A percentile compares a stretch with the other conserved stretches of the same genome.
Conservation (phyloP, 2,329 filamentous ascomycete species). For the Paracoccidioides lutzii region DNA sequence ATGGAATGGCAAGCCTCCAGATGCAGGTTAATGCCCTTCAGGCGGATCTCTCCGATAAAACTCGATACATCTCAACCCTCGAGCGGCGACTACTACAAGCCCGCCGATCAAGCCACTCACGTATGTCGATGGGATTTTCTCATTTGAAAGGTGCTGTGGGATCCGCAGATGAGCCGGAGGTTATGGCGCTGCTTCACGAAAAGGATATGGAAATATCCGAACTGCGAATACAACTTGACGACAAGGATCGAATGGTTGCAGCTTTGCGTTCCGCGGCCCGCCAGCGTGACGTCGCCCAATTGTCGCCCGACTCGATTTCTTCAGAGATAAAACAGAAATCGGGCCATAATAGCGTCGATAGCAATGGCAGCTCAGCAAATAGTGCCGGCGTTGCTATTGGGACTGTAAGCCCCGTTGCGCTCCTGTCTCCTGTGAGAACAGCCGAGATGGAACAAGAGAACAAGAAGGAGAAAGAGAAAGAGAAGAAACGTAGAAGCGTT, state of each 20-base stretch:
- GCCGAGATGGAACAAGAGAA: conserved; percentile 19
- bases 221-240: conserved; percentile 75
- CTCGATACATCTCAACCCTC: conserved; percentile 84
- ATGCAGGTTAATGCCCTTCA: conserved; percentile 88
- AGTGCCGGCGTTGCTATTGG: conserved; percentile 9
- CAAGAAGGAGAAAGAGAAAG: conserved; percentile 22
- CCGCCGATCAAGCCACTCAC: conserved; percentile 74
- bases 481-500: conserved; percentile 53
- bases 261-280: conserved; percentile 75
- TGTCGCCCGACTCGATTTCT: conserved; percentile 26
- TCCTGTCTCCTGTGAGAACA: conserved; percentile 15
- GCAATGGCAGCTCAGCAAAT: conserved; percentile 18
- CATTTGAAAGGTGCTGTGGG: conserved; percentile 41
- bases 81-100: conserved; percentile 89
- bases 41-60: conserved; percentile 92
- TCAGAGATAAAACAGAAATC: conserved; percentile 15
- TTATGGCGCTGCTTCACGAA: conserved; percentile 61
- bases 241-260: conserved; percentile 87
- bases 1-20: conserved; percentile 67
- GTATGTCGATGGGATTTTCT: conserved; percentile 63
- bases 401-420: conserved; percentile 17
- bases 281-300: conserved; percentile 70
- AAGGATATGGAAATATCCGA: conserved; percentile 90
- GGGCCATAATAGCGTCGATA: conserved; percentile 19
- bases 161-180: conserved; percentile 67